These are phyloP conservation scores for Calycina herbarum DNA, from an alignment of 2,329 filamentous ascomycete species.

Conservation along the genomic window DNA sequence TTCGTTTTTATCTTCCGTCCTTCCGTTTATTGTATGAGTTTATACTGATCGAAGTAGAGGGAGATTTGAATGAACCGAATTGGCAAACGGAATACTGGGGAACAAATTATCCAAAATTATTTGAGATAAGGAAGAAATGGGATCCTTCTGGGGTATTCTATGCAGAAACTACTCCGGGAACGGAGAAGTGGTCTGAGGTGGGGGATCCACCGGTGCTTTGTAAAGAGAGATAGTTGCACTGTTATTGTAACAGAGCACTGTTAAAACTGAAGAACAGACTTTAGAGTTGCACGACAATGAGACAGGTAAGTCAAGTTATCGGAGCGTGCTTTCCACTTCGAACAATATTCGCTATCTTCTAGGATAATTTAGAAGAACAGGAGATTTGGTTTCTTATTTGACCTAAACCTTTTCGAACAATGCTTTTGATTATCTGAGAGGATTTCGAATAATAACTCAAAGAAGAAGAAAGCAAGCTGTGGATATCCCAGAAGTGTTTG, in stretches of 20 bases:
- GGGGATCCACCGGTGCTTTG: not conserved
- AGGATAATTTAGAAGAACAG: no score
- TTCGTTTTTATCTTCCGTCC: not conserved
- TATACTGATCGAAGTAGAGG: not conserved
- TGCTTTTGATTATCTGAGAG: no score
- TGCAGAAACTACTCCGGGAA: constrained; percentile 7
- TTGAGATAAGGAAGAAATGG: constrained; percentile 34
- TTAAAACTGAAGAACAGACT: not conserved
- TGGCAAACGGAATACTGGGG: constrained; percentile 23
- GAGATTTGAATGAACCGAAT: constrained; percentile 30
- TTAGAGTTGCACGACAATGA: no score
- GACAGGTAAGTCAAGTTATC: no score
- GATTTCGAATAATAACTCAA: no score
- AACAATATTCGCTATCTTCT: no score
- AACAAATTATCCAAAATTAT: constrained; percentile 19
- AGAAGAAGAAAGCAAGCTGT: no score
- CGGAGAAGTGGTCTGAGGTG: constrained; percentile 5
- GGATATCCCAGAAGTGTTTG: no score
- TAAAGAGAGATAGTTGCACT: not conserved
- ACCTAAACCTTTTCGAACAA: no score
- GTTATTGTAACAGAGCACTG: not conserved
- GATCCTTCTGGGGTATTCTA: constrained; percentile 36
- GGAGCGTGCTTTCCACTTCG: no score
- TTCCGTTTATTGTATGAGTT: not conserved
- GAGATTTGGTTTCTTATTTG: no score